Conservation (phyloP, 164 flowering plant species). For the Nymphaea colorata region DNA sequence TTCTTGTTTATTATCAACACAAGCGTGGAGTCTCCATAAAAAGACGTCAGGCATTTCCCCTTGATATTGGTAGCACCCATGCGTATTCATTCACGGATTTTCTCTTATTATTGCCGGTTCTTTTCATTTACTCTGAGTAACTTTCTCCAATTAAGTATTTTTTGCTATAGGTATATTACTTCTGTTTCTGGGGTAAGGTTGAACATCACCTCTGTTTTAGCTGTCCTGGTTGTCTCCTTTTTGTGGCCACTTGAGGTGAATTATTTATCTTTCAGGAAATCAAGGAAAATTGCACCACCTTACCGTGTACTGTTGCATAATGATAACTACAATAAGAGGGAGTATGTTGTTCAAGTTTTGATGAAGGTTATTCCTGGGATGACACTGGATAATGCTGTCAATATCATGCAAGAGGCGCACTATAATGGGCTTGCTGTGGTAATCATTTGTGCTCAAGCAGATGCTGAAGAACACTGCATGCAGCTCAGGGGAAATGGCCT, state of each 20-base stretch:
- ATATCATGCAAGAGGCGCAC: slow-evolving; percentile 97
- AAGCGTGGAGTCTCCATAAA: too few relatives aligned
- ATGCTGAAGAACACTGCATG: slow-evolving; percentile 91
- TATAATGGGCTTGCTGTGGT: slow-evolving; percentile 76
- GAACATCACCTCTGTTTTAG: background rate
- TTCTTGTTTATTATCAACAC: too few relatives aligned
- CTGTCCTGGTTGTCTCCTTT: background rate
- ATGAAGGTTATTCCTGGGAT: slow-evolving; percentile 97
- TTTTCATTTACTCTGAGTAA: too few relatives aligned
- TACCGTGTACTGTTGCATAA: slow-evolving; percentile 85
- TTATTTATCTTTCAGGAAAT: slow-evolving; percentile 45
- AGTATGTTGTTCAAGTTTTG: slow-evolving; percentile 91
- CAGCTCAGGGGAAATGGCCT: slow-evolving; percentile 92
- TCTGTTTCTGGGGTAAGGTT: too few relatives aligned
- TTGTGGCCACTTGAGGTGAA: background rate
- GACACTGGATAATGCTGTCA: slow-evolving; percentile 88
- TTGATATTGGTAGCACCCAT: too few relatives aligned
- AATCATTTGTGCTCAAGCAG: slow-evolving; percentile 78
- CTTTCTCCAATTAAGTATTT: too few relatives aligned
- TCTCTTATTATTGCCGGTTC: too few relatives aligned
- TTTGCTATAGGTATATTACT: too few relatives aligned
- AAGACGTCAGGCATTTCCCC: too few relatives aligned
- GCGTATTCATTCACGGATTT: too few relatives aligned
- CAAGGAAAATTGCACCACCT: slow-evolving; percentile 75
- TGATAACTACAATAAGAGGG: slow-evolving; percentile 81